A percentile compares a stretch with the other conserved stretches of the same genome.
These are phyloP conservation scores for Zarea fungicola DNA, from an alignment of 2,329 filamentous ascomycete genomes.

Conservation along the genomic window DNA sequence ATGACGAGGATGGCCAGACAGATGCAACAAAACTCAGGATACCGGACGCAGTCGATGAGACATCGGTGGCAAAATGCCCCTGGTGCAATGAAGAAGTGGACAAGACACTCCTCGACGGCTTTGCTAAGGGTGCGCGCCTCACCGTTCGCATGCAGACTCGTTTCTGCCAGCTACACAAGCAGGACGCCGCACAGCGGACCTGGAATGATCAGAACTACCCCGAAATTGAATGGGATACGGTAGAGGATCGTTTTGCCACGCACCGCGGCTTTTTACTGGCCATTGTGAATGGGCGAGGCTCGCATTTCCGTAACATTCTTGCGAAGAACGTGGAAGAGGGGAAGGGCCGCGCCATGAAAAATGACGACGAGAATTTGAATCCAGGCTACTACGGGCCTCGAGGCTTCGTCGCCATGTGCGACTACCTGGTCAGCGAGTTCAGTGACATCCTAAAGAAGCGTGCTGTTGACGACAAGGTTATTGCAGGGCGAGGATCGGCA, in stretches of 20 bases:
- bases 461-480: constrained; percentile 58
- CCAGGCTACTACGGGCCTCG: constrained; percentile 82
- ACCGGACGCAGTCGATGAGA: background rate
- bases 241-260: constrained; percentile 53
- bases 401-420: constrained; percentile 67
- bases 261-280: constrained; percentile 52
- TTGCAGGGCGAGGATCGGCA: constrained; percentile 61
- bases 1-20: constrained; percentile 7
- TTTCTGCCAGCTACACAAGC: constrained; percentile 62
- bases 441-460: constrained; percentile 54
- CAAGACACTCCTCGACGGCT: constrained; percentile 46
- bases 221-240: constrained; percentile 59
- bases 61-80: constrained; percentile 44
- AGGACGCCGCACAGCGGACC: constrained; percentile 42
- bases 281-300: constrained; percentile 55
- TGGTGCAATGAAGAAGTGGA: constrained; percentile 61
- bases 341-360: constrained; percentile 54
- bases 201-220: constrained; percentile 60
- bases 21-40: background rate
- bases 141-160: constrained; percentile 52
- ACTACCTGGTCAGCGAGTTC: constrained; percentile 59
- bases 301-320: constrained; percentile 56
- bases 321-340: constrained; percentile 51
- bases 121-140: constrained; percentile 43
- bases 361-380: constrained; percentile 53